These are phyloP conservation scores for Podospora fimiseda DNA, from an alignment of 495 filamentous ascomycete species.

Conservation along the genomic window DNA sequence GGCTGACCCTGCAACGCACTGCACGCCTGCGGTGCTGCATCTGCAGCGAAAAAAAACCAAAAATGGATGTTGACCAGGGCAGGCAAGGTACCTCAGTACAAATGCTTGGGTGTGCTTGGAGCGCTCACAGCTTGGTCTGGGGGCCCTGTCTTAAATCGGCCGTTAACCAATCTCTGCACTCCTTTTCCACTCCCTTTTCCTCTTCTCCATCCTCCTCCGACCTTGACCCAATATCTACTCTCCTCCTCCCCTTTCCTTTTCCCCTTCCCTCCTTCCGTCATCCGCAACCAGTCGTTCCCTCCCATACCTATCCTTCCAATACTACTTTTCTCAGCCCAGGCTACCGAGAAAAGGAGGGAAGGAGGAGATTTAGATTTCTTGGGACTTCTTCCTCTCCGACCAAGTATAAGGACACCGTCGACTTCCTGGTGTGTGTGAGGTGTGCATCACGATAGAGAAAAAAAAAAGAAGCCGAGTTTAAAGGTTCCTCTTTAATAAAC, in stretches of 20 bases:
- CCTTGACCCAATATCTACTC: conserved; percentile 50
- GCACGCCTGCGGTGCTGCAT: conserved; percentile 17
- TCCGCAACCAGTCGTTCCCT: conserved; percentile 52
- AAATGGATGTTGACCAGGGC: conserved; percentile 16
- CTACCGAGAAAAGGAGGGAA: conserved; percentile 35
- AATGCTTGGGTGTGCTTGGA: not conserved
- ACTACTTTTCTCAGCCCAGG: conserved; percentile 28
- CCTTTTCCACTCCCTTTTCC: conserved; percentile 49
- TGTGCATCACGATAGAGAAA: conserved; percentile 11
- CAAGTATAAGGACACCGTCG: conserved; percentile 27
- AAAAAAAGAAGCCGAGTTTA: conserved; percentile 11
- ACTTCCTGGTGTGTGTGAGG: conserved; percentile 18
- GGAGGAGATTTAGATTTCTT: conserved; percentile 32
- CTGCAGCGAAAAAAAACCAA: too few species aligned
- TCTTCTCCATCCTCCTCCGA: conserved; percentile 51
- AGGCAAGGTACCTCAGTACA: conserved; percentile 25
- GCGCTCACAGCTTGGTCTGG: conserved; percentile 20
- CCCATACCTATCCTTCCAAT: conserved; percentile 42
- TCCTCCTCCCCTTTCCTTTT: conserved; percentile 44
- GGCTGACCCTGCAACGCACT: conserved; percentile 14
- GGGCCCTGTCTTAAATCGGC: conserved; percentile 47
- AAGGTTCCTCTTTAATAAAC: conserved; percentile 10
- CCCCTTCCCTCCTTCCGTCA: conserved; percentile 39
- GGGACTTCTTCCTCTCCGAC: conserved; percentile 25
- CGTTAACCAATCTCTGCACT: conserved; percentile 40